These are phyloP conservation scores for Cicer chorassanicum DNA, from an alignment of 306 rosid genomes.

Conservation along the genomic window DNA sequence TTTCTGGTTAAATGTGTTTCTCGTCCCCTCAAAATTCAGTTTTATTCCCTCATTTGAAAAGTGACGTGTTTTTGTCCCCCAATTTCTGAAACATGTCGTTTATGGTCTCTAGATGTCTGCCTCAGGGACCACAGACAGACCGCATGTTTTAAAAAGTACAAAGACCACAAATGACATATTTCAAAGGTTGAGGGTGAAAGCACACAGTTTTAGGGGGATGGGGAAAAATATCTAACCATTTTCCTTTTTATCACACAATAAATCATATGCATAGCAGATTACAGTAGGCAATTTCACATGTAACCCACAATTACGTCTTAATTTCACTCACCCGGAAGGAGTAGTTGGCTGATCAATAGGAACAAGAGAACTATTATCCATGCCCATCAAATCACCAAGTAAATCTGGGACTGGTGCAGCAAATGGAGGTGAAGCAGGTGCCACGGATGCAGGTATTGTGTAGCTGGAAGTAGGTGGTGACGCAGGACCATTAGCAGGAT, in stretches of 20 bases:
- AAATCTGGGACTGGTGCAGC: slow-evolving; percentile 84
- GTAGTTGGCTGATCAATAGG: slow-evolving; percentile 78
- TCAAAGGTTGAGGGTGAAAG: background rate
- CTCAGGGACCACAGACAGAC: background rate
- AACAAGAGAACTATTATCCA: slow-evolving; percentile 78
- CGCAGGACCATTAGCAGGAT: slow-evolving; percentile 59
- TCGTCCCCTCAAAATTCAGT: background rate
- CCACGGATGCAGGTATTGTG: slow-evolving; percentile 55
- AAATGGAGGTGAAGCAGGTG: slow-evolving; percentile 59
- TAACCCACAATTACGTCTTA: slow-evolving; percentile 11
- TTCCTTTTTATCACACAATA: slow-evolving; percentile 15
- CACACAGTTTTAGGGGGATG: background rate
- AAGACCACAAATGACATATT: background rate
- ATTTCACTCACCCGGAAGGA: slow-evolving; percentile 75
- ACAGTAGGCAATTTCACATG: slow-evolving; percentile 30
- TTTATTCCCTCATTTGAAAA: background rate
- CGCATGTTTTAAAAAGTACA: background rate
- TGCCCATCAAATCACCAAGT: slow-evolving; percentile 93
- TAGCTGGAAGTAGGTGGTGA: slow-evolving; percentile 70
- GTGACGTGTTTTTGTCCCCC: background rate
- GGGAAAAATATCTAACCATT: background rate
- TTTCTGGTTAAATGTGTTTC: background rate
- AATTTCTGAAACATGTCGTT: background rate
- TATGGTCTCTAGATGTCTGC: background rate
- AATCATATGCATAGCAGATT: slow-evolving; percentile 27